Percentiles rank a stretch among this genome's conserved stretches.
phyloP scores from a whole-genome alignment of 2,329 filamentous ascomycete species.

The Akanthomyces uredinophilus region DNA sequence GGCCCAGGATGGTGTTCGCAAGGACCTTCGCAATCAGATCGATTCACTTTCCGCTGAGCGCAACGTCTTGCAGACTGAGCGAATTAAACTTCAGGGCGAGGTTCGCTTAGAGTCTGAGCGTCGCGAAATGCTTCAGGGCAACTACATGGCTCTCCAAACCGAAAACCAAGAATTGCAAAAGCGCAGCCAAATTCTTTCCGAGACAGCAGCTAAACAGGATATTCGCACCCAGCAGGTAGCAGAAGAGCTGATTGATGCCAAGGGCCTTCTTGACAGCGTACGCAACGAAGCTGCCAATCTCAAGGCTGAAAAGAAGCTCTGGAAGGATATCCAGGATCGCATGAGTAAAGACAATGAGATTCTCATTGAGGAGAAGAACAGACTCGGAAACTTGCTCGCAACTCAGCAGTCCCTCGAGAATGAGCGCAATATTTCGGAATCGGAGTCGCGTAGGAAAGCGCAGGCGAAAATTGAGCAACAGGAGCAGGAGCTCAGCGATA shows the following conservation, averaged over 20 bases:
- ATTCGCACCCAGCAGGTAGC: slow-evolving; percentile 85
- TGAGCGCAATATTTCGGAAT: slow-evolving; percentile 79
- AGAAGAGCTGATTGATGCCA: slow-evolving; percentile 85
- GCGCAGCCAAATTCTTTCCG: slow-evolving; percentile 68
- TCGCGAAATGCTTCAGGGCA: slow-evolving; percentile 83
- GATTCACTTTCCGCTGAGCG: slow-evolving; percentile 79
- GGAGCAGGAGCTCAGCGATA: slow-evolving; percentile 70
- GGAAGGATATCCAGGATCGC: slow-evolving; percentile 88
- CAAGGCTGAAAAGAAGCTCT: slow-evolving; percentile 90
- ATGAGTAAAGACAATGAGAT: slow-evolving; percentile 83
- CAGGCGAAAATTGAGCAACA: slow-evolving; percentile 73
- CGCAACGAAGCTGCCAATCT: slow-evolving; percentile 88
- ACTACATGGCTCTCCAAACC: slow-evolving; percentile 74
- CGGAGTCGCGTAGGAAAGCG: slow-evolving; percentile 74
- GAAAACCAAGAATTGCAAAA: slow-evolving; percentile 87
- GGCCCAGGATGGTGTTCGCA: slow-evolving; percentile 75
- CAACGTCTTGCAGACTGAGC: slow-evolving; percentile 73
- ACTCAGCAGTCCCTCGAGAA: slow-evolving; percentile 87
- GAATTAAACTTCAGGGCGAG: slow-evolving; percentile 74
- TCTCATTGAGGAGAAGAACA: slow-evolving; percentile 75
- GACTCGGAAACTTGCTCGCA: slow-evolving; percentile 75
- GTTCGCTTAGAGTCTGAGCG: slow-evolving; percentile 76
- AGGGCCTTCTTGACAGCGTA: slow-evolving; percentile 76
- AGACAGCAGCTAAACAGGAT: slow-evolving; percentile 85
- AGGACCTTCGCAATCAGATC: slow-evolving; percentile 77